A percentile compares a stretch with the other conserved stretches of the same genome.
These are phyloP conservation scores for Plasmodium chabaudi DNA, from an alignment of 169 alveolate genomes.

Conservation along the genomic window DNA sequence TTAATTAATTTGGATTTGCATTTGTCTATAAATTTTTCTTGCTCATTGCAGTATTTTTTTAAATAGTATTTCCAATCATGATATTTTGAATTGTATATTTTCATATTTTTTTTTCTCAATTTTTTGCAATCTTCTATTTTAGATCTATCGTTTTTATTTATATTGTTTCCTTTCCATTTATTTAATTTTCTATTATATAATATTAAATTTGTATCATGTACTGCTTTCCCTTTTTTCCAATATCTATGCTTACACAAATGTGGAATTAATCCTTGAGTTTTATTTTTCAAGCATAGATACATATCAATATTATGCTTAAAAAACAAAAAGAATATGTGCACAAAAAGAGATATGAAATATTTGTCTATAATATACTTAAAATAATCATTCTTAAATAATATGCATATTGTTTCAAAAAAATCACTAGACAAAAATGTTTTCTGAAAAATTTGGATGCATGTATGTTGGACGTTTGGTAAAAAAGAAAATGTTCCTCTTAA, in stretches of 20 bases:
- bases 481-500: conserved; percentile 72
- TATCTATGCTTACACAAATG: conserved; percentile 2
- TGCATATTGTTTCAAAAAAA: conserved; percentile 41
- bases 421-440: conserved; percentile 35
- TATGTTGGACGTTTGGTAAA: conserved; percentile 34
- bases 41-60: conserved; percentile 55
- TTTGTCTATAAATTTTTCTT: conserved; percentile 17
- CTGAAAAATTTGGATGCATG: conserved; percentile 55
- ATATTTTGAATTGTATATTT: conserved; percentile 20
- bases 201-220: background rate
- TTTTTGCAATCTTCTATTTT: background rate
- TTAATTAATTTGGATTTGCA: conserved; percentile 39
- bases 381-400: conserved; percentile 44
- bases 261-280: conserved; percentile 40
- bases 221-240: background rate
- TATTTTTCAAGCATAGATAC: conserved; percentile 18
- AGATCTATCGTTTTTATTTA: background rate
- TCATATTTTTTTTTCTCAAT: background rate
- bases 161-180: background rate
- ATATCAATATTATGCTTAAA: conserved; percentile 60
- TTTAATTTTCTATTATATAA: background rate
- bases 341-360: conserved; percentile 44
- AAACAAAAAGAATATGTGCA: conserved; percentile 39
- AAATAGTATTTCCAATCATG: conserved; percentile 29
- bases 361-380: conserved; percentile 63